Percentiles rank a stretch among this genome's conserved stretches.
Evolutionary conservation across 1,284 basidiomycete species (phyloP).

Genomic region (Heterobasidion parviporum): DNA sequence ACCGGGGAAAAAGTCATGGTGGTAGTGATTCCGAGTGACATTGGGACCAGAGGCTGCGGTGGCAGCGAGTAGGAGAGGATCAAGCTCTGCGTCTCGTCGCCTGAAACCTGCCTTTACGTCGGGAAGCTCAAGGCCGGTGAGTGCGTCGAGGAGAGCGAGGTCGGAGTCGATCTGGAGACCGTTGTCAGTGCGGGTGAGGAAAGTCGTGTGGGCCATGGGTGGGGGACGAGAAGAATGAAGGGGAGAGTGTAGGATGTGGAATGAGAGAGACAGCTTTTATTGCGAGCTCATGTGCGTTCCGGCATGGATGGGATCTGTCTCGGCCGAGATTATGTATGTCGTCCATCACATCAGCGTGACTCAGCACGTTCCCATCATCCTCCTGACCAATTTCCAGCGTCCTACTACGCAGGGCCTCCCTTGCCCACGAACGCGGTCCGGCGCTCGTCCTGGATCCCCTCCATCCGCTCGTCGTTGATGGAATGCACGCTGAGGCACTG

Average conservation of each 20-base stretch:
- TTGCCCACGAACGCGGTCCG: no score
- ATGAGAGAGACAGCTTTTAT: not conserved
- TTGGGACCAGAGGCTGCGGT: conserved; percentile 63
- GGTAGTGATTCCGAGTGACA: conserved; percentile 70
- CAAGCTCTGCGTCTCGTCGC: conserved; percentile 58
- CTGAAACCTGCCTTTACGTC: conserved; percentile 30
- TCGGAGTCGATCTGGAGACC: conserved; percentile 25
- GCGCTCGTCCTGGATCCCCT: no score
- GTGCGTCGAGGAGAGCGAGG: conserved; percentile 40
- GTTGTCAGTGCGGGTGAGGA: conserved; percentile 19
- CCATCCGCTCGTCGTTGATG: no score
- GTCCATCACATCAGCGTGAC: not conserved
- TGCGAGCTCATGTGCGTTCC: not conserved
- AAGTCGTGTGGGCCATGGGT: conserved; percentile 11
- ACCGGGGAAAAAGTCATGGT: conserved; percentile 62
- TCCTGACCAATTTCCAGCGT: not conserved
- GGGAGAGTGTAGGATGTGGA: not conserved
- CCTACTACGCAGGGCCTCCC: not conserved
- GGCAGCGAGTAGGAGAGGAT: conserved; percentile 66
- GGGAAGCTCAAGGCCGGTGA: conserved; percentile 37
- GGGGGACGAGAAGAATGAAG: not conserved
- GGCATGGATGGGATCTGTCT: not conserved
- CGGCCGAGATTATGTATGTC: not conserved
- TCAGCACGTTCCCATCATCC: not conserved
- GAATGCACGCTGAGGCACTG: no score